Conservation (phyloP, 129 eudicot genomes). For the Silybum marianum region DNA sequence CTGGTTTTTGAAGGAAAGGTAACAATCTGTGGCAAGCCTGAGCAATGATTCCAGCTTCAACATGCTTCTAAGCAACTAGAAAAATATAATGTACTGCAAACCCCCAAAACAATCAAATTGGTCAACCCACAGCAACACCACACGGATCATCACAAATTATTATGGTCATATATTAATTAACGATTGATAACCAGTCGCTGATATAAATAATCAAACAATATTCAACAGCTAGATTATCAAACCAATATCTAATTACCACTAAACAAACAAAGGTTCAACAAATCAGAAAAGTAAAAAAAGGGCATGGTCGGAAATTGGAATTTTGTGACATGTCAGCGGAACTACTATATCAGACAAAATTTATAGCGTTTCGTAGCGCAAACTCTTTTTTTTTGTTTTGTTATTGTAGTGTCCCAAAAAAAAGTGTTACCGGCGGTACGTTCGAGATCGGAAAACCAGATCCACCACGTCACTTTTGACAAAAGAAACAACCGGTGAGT, state of each 20-base stretch:
- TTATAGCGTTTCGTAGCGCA: not conserved
- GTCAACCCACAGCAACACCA: not conserved
- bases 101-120: not conserved
- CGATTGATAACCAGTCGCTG: not conserved
- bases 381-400: not conserved
- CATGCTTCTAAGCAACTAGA: not conserved
- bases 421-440: not conserved
- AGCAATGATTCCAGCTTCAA: not conserved
- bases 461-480: not conserved
- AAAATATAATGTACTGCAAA: not conserved
- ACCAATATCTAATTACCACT: not conserved
- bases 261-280: not conserved
- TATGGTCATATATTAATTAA: not conserved
- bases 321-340: not conserved
- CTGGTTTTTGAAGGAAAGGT: not conserved
- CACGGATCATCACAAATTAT: not conserved
- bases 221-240: not conserved
- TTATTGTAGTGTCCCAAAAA: not conserved
- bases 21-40: not conserved
- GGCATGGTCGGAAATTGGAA: not conserved
- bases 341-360: not conserved
- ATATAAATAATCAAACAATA: not conserved
- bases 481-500: not conserved
- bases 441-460: not conserved
- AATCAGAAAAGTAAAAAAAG: not conserved